Percentiles rank a stretch among this genome's conserved stretches.
Evolutionary conservation across 2,329 filamentous ascomycete species (phyloP).

Genomic region (Trichoderma lentiforme): DNA sequence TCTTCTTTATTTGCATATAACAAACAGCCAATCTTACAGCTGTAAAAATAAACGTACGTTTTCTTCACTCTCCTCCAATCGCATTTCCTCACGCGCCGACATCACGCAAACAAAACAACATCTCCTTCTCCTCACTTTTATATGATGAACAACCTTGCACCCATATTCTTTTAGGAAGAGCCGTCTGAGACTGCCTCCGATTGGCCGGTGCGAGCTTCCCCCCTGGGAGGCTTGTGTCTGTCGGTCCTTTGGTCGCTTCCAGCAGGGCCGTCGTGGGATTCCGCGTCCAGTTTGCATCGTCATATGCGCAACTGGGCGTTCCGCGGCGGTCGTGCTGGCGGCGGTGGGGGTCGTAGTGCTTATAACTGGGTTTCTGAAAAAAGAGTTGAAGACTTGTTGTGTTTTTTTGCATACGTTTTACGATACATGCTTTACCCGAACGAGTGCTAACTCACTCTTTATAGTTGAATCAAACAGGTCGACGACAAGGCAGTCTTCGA

Average conservation of each 20-base stretch:
- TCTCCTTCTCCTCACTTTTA: conserved; percentile 22
- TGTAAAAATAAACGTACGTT: conserved; percentile 10
- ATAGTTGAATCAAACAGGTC: background rate
- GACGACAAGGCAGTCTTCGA: background rate
- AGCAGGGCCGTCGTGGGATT: conserved; percentile 15
- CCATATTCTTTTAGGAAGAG: conserved; percentile 44
- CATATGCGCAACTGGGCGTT: conserved; percentile 31
- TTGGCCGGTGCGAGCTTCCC: conserved; percentile 1
- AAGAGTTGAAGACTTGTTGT: conserved; percentile 26
- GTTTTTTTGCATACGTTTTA: background rate
- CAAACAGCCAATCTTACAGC: background rate
- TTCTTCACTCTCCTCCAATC: background rate
- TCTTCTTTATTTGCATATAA: background rate
- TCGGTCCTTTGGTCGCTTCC: conserved; percentile 15
- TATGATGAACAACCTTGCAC: conserved; percentile 43
- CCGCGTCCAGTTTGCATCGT: conserved; percentile 31
- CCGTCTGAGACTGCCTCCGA: conserved; percentile 43
- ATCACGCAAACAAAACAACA: background rate
- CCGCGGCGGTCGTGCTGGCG: conserved; percentile 27
- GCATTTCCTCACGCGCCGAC: background rate
- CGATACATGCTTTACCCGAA: background rate
- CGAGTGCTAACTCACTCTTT: conserved; percentile 11
- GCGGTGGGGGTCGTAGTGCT: conserved; percentile 42
- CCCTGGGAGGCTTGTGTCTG: background rate
- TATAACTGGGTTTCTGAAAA: conserved; percentile 46